phyloP scores from a whole-genome alignment of 495 filamentous ascomycete genomes.

The Daldinia caldariorum region DNA sequence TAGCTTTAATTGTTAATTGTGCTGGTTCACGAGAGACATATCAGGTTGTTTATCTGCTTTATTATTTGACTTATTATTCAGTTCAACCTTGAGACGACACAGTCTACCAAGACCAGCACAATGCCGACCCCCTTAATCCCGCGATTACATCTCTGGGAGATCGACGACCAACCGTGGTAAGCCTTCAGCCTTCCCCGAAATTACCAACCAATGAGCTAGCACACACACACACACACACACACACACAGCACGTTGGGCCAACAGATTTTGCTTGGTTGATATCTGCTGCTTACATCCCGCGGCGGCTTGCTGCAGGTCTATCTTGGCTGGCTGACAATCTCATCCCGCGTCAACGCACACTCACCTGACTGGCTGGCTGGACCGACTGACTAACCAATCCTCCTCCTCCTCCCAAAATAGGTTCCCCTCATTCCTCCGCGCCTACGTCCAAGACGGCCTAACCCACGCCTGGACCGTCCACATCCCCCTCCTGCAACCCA shows the following conservation, averaged over 20 bases:
- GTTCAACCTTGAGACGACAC: not conserved
- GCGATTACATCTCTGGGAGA: constrained; percentile 66
- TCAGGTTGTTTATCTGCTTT: not conserved
- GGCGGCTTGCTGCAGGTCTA: not conserved
- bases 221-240: constrained; percentile 3
- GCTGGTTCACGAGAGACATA: constrained; percentile 15
- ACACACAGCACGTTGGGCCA: constrained; percentile 27
- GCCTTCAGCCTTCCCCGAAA: constrained; percentile 8
- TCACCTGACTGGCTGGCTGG: constrained; percentile 1
- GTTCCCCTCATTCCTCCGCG: constrained; percentile 63
- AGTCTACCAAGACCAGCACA: constrained; percentile 10
- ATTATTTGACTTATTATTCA: not conserved
- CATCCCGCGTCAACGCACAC: not conserved
- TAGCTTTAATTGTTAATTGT: constrained; percentile 23
- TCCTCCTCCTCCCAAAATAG: constrained; percentile 39
- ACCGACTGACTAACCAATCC: constrained; percentile 18
- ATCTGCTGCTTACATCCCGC: not conserved
- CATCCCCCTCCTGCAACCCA: constrained; percentile 56
- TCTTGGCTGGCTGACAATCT: constrained; percentile 15
- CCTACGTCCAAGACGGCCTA: constrained; percentile 61
- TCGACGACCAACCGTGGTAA: constrained; percentile 64
- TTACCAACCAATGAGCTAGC: constrained; percentile 24
- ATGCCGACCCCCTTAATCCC: constrained; percentile 60
- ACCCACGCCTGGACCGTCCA: constrained; percentile 60
- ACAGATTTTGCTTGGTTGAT: constrained; percentile 14